These are phyloP conservation scores for Benincasa hispida DNA, from an alignment of 306 rosid species.

Conservation along the genomic window DNA sequence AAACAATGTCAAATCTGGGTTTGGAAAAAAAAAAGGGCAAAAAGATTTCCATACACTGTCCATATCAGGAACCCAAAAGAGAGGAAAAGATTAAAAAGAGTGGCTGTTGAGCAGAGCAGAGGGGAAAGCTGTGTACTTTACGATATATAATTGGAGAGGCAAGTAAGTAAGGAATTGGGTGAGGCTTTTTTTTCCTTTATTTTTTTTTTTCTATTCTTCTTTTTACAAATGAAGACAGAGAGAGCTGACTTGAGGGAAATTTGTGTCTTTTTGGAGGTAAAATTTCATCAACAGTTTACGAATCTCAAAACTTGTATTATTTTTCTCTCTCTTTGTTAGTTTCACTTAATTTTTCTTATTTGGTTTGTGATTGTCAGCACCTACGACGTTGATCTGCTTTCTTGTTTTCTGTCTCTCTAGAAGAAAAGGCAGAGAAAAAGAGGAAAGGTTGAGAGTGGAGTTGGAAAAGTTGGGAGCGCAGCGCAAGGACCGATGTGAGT, in stretches of 20 bases:
- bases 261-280: neutral
- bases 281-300: neutral
- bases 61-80: slow-evolving; percentile 21
- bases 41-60: neutral
- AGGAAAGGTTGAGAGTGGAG: neutral
- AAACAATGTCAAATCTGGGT: slow-evolving; percentile 2
- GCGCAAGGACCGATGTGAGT: neutral
- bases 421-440: neutral
- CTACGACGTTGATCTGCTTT: slow-evolving; percentile 5
- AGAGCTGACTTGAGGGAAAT: slow-evolving; percentile 32
- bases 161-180: too few relatives aligned
- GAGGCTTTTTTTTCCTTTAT: too few relatives aligned
- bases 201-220: too few relatives aligned
- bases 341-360: too few relatives aligned
- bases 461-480: neutral
- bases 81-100: neutral
- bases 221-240: slow-evolving; percentile 6
- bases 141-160: neutral
- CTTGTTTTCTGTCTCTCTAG: neutral
- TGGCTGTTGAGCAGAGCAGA: neutral
- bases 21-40: neutral
- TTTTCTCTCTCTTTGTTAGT: neutral
- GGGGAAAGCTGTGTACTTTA: neutral
- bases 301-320: neutral
- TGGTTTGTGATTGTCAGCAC: slow-evolving; percentile 12